A percentile compares a stretch with the other conserved stretches of the same genome.
These are phyloP conservation scores for Sporothrix inflata DNA, from an alignment of 2,329 filamentous ascomycete genomes.

Conservation along the genomic window DNA sequence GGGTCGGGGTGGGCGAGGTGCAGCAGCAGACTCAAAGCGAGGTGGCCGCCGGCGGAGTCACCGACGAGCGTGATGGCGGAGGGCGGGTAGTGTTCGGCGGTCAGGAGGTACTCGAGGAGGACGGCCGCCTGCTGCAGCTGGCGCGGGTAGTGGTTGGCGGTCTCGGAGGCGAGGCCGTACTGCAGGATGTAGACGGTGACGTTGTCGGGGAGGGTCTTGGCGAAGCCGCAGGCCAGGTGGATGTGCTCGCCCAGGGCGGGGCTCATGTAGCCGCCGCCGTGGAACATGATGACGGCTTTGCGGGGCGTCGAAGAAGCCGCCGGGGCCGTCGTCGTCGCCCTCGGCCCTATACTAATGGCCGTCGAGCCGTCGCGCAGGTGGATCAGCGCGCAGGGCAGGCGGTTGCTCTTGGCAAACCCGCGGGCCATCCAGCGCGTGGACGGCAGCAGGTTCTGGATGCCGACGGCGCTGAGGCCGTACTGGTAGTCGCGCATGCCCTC, in stretches of 20 bases:
- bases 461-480: constrained; percentile 21
- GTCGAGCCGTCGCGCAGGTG: constrained; percentile 23
- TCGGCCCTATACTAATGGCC: background rate
- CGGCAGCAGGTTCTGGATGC: constrained; percentile 26
- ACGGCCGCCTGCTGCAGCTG: constrained; percentile 23
- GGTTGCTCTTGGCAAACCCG: background rate
- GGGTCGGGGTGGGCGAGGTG: constrained; percentile 27
- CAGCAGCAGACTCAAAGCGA: constrained; percentile 21
- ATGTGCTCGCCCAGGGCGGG: constrained; percentile 21
- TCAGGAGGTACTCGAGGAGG: constrained; percentile 16
- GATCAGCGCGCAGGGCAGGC: background rate
- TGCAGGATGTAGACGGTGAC: constrained; percentile 24
- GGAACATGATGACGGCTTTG: constrained; percentile 19
- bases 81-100: background rate
- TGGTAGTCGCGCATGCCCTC: constrained; percentile 29
- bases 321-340: background rate
- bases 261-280: constrained; percentile 27
- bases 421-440: constrained; percentile 1
- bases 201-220: background rate
- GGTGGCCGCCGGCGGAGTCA: constrained; percentile 26
- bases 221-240: constrained; percentile 10
- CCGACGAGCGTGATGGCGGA: constrained; percentile 21
- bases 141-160: constrained; percentile 25
- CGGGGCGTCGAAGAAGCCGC: background rate
- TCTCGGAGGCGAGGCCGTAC: constrained; percentile 22